Base-by-base conservation (phyloP, 306 rosid species). In the Dryas octopetala region DNA sequence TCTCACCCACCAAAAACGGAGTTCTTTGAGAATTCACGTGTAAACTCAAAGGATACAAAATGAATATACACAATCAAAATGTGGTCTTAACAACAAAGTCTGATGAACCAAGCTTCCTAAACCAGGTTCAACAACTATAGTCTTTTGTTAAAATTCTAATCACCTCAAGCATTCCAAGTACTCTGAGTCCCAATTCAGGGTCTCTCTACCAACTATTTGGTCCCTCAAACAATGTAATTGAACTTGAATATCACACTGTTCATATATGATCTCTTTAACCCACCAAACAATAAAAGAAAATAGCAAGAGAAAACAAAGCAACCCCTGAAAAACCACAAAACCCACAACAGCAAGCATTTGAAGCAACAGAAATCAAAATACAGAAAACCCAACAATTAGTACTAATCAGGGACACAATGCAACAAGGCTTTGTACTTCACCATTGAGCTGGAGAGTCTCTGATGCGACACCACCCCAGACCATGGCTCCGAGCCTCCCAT, bases 401-500 rank as follows among this genome's bases (percentile, higher is more conserved):
- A 23, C 6, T 17, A 15, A 41, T 62, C n/a, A 49, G 11, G 41
- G 50, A 57, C 41, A 65, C 40, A 66, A 66, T 45, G 43, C 55
- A 65, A 70, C 7, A 75, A 67, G 19, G 26, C 0, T 7, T 66
- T 41, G 49, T 26, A 12, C 9, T 61, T 70, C 78, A 93, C 98
- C 98, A 82, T 88, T 94, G 77, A 94, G 97, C 85, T 90, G 98
- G 49, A 94, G 90, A 85, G 84, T 62, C 69, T 94, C 98, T 0
- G 89, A 68, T 0, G 82, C 81, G 0, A 94, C 96, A 9, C 89
- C 96, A 68, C 98, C 98, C 95, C 96, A 94, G 26, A 94, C 81
- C 97, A 94, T 91, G 60, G 95, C 97, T 13, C 98, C 98, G 28
- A 94, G 97, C 46, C 93, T 84, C 45, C 98, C 98, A 88, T 94